Evolutionary conservation across 2,329 filamentous ascomycete species (phyloP).

Genomic region (Trichoderma koningii): DNA sequence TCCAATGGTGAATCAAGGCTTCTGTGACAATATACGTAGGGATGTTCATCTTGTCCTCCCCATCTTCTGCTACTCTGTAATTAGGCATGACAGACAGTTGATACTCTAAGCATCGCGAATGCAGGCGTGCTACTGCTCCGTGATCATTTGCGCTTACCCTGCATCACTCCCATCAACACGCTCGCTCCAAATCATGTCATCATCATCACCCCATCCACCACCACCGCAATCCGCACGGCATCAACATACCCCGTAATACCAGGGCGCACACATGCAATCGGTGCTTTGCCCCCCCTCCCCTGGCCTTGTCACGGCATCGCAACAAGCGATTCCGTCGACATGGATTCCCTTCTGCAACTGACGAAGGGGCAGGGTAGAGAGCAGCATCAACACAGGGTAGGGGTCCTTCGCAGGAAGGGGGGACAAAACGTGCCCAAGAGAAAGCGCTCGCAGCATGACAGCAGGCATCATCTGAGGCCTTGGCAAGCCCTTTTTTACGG

Average conservation of each 20-base stretch:
- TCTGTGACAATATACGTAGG: no score
- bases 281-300: neutral
- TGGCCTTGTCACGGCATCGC: neutral
- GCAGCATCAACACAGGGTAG: no score
- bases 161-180: no score
- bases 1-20: no score
- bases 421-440: neutral
- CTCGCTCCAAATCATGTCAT: no score
- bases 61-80: no score
- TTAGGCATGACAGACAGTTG: no score
- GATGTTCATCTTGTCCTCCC: no score
- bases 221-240: neutral
- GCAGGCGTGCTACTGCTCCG: no score
- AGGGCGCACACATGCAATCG: neutral
- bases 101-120: no score
- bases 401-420: neutral
- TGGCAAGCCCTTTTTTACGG: neutral
- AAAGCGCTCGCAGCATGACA: neutral
- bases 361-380: neutral
- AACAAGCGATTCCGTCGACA: slow-evolving; percentile 6
- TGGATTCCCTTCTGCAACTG: neutral
- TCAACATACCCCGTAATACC: no score
- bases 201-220: neutral
- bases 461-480: neutral
- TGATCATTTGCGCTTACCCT: no score